Conservation (phyloP, 139 green algal genomes). For the Chlamydomonas eustigma region DNA sequence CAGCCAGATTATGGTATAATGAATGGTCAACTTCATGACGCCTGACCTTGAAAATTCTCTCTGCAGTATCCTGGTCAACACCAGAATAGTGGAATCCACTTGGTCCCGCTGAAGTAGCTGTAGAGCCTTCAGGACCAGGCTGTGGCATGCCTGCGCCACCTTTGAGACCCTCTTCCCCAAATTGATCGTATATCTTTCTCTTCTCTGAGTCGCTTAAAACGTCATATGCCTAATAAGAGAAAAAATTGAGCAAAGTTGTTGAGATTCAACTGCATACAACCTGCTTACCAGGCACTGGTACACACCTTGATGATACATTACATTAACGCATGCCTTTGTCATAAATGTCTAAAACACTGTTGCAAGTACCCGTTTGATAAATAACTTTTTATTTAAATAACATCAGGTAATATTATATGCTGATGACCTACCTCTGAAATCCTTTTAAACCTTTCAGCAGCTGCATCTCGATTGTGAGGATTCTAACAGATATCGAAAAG, state of each 20-base stretch:
- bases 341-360: too few species aligned
- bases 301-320: too few species aligned
- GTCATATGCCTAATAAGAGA: constrained; percentile 29
- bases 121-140: neutral
- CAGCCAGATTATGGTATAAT: too few species aligned
- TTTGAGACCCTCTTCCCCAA: constrained; percentile 87
- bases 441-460: constrained; percentile 11
- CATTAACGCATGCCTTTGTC: too few species aligned
- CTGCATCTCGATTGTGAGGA: constrained; percentile 4
- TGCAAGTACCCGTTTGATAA: too few species aligned
- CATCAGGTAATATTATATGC: neutral
- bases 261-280: too few species aligned
- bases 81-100: constrained; percentile 9
- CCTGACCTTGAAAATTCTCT: constrained; percentile 1
- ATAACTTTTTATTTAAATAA: too few species aligned
- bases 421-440: constrained; percentile 1
- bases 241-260: too few species aligned
- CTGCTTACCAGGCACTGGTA: too few species aligned
- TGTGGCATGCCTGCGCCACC: constrained; percentile 25
- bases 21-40: neutral
- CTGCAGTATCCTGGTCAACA: neutral
- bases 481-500: too few species aligned
- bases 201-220: constrained; percentile 82
- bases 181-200: constrained; percentile 71
- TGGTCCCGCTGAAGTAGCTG: neutral